Conservation (phyloP, 345 rosid genomes). For the Eucalyptus microcorys region DNA sequence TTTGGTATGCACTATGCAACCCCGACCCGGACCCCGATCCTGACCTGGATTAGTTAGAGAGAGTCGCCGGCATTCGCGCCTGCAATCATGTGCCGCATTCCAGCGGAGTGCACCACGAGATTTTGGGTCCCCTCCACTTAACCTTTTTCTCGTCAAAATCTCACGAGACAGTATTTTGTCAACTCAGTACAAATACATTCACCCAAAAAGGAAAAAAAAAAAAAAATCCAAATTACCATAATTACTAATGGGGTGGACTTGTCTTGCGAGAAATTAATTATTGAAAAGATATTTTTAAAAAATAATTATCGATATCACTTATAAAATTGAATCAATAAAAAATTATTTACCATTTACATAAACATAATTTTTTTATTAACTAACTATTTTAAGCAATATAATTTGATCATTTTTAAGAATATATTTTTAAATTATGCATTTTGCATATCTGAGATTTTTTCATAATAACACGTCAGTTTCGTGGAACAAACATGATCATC, state of each 20-base stretch:
- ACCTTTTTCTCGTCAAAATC: not conserved
- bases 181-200: not conserved
- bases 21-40: not conserved
- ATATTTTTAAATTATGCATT: too few relatives aligned
- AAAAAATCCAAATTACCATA: not conserved
- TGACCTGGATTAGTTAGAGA: not conserved
- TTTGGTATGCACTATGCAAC: not conserved
- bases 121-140: not conserved
- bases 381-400: too few relatives aligned
- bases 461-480: not conserved
- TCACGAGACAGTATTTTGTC: not conserved
- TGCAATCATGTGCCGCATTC: not conserved
- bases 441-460: not conserved
- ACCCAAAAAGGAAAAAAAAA: not conserved
- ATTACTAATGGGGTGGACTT: not conserved
- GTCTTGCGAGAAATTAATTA: not conserved
- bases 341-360: not conserved
- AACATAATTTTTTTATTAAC: too few relatives aligned
- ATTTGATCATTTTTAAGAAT: too few relatives aligned
- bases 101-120: not conserved
- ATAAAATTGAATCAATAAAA: not conserved
- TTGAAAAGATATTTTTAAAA: too few relatives aligned
- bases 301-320: not conserved
- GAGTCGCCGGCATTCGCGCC: not conserved
- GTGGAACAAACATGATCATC: not conserved